phyloP scores from a whole-genome alignment of 1,284 basidiomycete species.

The Puccinia novopanici region DNA sequence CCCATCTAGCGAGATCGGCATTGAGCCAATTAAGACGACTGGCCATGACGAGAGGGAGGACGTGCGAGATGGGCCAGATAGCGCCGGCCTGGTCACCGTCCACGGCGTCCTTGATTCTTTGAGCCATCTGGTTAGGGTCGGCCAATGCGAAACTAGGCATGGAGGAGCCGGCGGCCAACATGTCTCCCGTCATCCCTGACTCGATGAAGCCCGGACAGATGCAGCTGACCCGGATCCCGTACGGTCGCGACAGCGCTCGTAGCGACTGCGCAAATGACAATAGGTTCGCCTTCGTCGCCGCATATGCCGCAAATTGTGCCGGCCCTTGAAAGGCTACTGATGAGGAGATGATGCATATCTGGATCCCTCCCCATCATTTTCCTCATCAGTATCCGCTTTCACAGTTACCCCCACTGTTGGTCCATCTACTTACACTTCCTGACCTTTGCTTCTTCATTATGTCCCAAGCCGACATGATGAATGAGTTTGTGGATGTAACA shows the following conservation, averaged over 20 bases:
- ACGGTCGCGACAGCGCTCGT: conserved; percentile 17
- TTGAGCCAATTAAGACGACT: conserved; percentile 38
- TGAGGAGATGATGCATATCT: conserved; percentile 50
- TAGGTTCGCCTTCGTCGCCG: conserved; percentile 46
- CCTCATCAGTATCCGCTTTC: neutral
- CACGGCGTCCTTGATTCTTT: conserved; percentile 31
- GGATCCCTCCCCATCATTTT: neutral
- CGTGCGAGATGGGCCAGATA: conserved; percentile 47
- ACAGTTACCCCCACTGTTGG: neutral
- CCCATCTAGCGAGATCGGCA: conserved; percentile 31
- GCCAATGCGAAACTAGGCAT: conserved; percentile 27
- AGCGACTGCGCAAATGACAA: conserved; percentile 42
- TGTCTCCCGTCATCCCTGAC: conserved; percentile 40
- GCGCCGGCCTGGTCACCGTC: conserved; percentile 18
- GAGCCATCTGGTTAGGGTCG: conserved; percentile 39
- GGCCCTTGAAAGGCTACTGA: conserved; percentile 40
- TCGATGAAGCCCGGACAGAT: conserved; percentile 50
- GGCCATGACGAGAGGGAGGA: conserved; percentile 40
- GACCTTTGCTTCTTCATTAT: conserved; percentile 44
- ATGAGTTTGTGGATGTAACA: conserved; percentile 31
- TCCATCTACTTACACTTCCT: conserved; percentile 43
- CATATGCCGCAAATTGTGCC: conserved; percentile 45
- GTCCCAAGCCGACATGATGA: conserved; percentile 48
- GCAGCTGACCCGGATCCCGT: conserved; percentile 29
- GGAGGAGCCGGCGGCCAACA: conserved; percentile 41